Base-by-base conservation (phyloP, 306 rosid genomes). In the Dalbergia cochinchinensis region DNA sequence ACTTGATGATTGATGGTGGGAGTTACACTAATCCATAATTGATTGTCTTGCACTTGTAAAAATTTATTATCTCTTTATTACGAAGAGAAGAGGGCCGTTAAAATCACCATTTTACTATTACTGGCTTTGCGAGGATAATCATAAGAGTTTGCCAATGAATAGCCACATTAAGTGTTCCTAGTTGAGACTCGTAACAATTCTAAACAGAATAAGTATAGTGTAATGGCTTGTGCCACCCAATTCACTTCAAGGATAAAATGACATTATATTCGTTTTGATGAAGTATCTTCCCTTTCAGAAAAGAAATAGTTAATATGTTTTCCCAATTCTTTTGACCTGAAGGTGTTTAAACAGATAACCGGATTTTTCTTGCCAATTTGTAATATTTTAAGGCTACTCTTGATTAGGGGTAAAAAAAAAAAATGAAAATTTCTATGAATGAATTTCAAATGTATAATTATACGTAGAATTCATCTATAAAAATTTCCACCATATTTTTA, bases 1-100 rank as follows among this genome's bases (percentile, higher is more conserved):
- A 76, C 44, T 13, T 65, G 65, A 41, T 80, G 58, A 3, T 59
- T 54, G 20, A 18, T 11, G 54, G 68, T 15, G 31, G 34, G 51
- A 41, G 78, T 80, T 80, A 64, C 84, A 20, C 19, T 58, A 42
- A 53, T 69, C 53, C 66, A 77, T 77, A 61, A 74, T 58, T 63
- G 37, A 50, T 34, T 45, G 35, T 45, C 12, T 62, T 14, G 18
- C 31, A 69, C 60, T 71, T 60, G 42, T 45, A 11, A 42, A 51
- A 50, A 11, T 65, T 70, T 7, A 41, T 37, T 48, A 51, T 68
- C 31, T 73, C 41, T 11, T 69, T 61, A 74, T 42, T 79, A 83
- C 5, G 48, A 80, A 54, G 31, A 63, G 82, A n/a, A 15, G 73
- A 45, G 72, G 53, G 59, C 51, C 54, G n/a, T 54, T 71, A 48